Base-by-base conservation (phyloP, 805 yeast genomes). In the Candida ulmi region DNA sequence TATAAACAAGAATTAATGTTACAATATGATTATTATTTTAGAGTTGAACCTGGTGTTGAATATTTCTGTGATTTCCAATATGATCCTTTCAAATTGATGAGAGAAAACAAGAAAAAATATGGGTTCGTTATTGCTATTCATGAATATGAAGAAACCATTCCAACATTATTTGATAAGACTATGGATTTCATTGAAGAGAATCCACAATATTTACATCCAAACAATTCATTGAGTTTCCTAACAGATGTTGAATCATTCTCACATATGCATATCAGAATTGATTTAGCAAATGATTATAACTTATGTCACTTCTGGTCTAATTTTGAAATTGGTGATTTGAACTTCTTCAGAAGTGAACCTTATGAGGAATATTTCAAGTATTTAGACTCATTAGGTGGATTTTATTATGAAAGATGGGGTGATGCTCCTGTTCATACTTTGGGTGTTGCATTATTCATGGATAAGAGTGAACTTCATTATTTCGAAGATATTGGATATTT, bases 1-100 rank as follows among this genome's bases (percentile, higher is more conserved):
- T 91, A 78, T 66, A 76, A 84, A 56, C 95, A 88, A 55, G 78
- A 78, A 41, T 57, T 88, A 33, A 63, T 90, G 50, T 60, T 67
- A 33, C 69, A 81, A 26, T 93, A 85, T 64, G 91, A 88, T 45
- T 93, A 82, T 71, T 91, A 91, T 65, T 90, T 95, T 78, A 73
- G 99, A 47, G 96, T 91, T 11, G 99, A 91, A 60, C 99, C 99
- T 0, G 88, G 81, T 47, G 88, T 90, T 36, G 80, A 85, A 54
- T 84, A 85, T 59, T 84, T 70, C 60, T 93, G 98, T 63, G 97
- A 93, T 63, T 77, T 85, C 52, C 79, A 78, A 53, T 81, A 80
- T 66, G 99, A 91, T 60, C 90, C 96, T 12, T 91, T 91, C 67
- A 73, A 76, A 52, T 74, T 81, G 46, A 74, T 91, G 83, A 72